Base-by-base conservation (phyloP, 257 asterid species). In the Solanum pimpinellifolium region DNA sequence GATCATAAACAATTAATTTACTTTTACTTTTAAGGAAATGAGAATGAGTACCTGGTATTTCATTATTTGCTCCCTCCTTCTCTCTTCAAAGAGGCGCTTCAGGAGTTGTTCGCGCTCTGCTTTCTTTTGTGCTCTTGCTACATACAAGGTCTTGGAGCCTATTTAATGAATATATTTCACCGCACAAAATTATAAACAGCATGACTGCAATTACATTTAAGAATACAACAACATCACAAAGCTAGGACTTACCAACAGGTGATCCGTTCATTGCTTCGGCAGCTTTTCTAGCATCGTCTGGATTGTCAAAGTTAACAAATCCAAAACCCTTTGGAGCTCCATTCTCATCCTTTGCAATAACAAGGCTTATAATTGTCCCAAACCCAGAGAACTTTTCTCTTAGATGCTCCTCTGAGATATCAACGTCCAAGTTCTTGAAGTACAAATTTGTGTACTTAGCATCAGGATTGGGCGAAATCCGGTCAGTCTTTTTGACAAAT, bases 101-200 rank as follows among this genome's bases (percentile, higher is more conserved):
- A 96, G 85, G 69, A 92, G 56, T 87, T 92, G 96, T 87, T 88
- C 92, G 15, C 98, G 94, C 88, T 96, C 98, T 47, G 93, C 92
- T 90, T 93, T 95, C 90, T 96, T 96, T 89, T 95, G 98, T 89
- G 98, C 98, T 76, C 95, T 92, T 11, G 95, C 92, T 52, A 96
- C 98, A 88, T 95, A 96, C 76, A 96, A 88, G 77, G 85, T 86
- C 96, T 96, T 94, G 29, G 94, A 93, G 82, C 96, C 98, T 96
- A 87, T 80, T 41, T 42, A 85, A 87, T 73, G 84, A 74, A 73
- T 13, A 62, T 29, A 86, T 37, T n/a, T 62, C 70, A 74, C 46
- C 29, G 66, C 29, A 41, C 29, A 31, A 41, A 16, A 68, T 21
- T 10, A 81, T 20, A 66, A 66, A 85, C 18, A 11, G 31, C 27